Evolutionary conservation across 139 green algal species (phyloP).

Genomic region (Picochlorum sp.): DNA sequence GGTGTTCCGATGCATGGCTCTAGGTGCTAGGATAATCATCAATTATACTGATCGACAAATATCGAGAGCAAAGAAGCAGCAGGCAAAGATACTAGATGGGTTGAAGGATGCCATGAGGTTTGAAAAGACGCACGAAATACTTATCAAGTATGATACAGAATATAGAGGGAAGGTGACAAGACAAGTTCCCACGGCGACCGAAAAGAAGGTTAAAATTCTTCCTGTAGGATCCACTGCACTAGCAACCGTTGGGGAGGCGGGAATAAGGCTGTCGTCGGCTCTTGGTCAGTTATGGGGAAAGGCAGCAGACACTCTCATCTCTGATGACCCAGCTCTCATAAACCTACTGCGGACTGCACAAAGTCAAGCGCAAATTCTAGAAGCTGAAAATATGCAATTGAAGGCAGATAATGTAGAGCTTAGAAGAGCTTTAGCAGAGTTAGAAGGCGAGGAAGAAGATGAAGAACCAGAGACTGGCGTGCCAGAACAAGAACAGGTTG

Average conservation of each 20-base stretch:
- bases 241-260: neutral
- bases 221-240: neutral
- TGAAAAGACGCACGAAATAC: constrained; percentile 41
- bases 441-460: neutral
- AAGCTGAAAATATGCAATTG: constrained; percentile 1
- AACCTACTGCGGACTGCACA: neutral
- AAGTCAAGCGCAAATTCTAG: neutral
- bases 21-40: constrained; percentile 13
- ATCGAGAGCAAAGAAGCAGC: constrained; percentile 19
- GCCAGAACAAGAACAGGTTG: neutral
- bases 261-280: neutral
- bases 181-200: neutral
- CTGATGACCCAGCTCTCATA: neutral
- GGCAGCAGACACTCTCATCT: neutral
- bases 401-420: neutral
- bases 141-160: constrained; percentile 59
- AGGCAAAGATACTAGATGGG: constrained; percentile 46
- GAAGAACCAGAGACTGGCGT: neutral
- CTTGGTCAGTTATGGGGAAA: neutral
- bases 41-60: constrained; percentile 16
- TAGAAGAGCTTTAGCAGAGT: neutral
- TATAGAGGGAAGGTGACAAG: too few relatives aligned
- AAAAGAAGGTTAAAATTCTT: neutral
- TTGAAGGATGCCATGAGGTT: constrained; percentile 54
- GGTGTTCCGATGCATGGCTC: neutral